phyloP scores from a whole-genome alignment of 1,139 yeast species.

The Yamadazyma atlantica region DNA sequence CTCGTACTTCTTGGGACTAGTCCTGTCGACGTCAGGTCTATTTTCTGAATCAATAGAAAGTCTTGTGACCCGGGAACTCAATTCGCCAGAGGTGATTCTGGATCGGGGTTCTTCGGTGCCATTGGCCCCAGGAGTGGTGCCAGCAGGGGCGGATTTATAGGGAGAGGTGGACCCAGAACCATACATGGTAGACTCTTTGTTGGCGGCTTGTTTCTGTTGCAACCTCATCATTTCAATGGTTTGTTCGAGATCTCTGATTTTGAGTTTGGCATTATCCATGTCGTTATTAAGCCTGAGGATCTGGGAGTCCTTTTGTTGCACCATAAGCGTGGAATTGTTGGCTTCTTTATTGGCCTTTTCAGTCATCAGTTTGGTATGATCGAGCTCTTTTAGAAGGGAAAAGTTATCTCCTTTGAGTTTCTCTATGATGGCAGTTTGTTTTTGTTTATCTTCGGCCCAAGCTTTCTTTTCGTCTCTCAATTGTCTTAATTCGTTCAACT shows the following conservation, averaged over 20 bases:
- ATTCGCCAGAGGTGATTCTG: slow-evolving; percentile 37
- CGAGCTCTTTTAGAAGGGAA: slow-evolving; percentile 42
- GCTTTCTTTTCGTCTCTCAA: slow-evolving; percentile 52
- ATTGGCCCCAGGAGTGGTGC: no score
- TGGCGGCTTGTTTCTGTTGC: slow-evolving; percentile 20
- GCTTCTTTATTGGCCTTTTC: slow-evolving; percentile 49
- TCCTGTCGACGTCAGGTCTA: slow-evolving; percentile 16
- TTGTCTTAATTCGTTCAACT: slow-evolving; percentile 49
- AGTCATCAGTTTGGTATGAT: slow-evolving; percentile 28
- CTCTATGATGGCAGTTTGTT: slow-evolving; percentile 35
- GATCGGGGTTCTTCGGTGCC: slow-evolving; percentile 6
- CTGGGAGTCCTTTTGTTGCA: slow-evolving; percentile 69
- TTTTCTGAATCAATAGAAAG: slow-evolving; percentile 42
- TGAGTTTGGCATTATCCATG: slow-evolving; percentile 51
- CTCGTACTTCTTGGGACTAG: slow-evolving; percentile 10
- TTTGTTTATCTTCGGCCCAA: slow-evolving; percentile 50
- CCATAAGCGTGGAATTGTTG: slow-evolving; percentile 49
- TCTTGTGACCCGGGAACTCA: slow-evolving; percentile 45
- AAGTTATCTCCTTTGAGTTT: slow-evolving; percentile 46
- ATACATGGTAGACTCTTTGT: slow-evolving; percentile 5
- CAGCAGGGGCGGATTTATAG: slow-evolving; percentile 6
- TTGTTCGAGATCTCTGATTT: slow-evolving; percentile 51
- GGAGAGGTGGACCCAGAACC: slow-evolving; percentile 6
- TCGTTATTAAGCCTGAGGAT: slow-evolving; percentile 59
- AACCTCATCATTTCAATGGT: slow-evolving; percentile 48